These are phyloP conservation scores for Hirschioporus abietinus DNA, from an alignment of 768 basidiomycete genomes.

Conservation along the genomic window DNA sequence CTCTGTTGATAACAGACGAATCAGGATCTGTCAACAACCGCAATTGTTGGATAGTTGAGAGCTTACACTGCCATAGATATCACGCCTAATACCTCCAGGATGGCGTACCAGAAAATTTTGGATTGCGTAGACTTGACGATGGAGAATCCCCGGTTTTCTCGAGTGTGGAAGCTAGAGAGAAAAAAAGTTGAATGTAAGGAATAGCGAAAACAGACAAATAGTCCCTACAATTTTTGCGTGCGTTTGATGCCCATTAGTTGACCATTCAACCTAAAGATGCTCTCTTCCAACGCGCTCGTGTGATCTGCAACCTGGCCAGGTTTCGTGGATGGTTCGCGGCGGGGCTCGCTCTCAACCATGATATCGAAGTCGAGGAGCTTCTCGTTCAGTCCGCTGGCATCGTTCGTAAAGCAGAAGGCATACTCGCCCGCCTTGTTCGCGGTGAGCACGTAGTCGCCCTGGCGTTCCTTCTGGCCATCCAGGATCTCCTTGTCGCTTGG, in stretches of 20 bases:
- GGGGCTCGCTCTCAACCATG: constrained; percentile 97
- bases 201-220: not conserved
- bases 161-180: constrained; percentile 36
- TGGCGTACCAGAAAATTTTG: constrained; percentile 88
- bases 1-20: constrained; percentile 33
- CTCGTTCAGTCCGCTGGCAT: constrained; percentile 90
- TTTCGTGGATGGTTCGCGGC: constrained; percentile 84
- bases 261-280: constrained; percentile 84
- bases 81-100: constrained; percentile 73
- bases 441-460: constrained; percentile 96
- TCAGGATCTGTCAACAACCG: not conserved
- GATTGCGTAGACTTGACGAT: constrained; percentile 84
- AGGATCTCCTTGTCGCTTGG: constrained; percentile 85
- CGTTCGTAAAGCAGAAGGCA: constrained; percentile 97
- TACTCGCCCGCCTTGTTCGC: constrained; percentile 90
- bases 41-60: not conserved
- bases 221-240: constrained; percentile 85
- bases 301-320: constrained; percentile 87
- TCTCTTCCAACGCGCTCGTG: constrained; percentile 91
- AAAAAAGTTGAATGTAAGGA: not conserved
- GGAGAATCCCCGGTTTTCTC: constrained; percentile 91
- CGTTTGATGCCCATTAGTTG: constrained; percentile 87
- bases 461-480: constrained; percentile 83
- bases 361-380: constrained; percentile 96
- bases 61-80: constrained; percentile 85